Conservation (phyloP, 1,284 basidiomycete species). For the Fomitiporia mediterranea region DNA sequence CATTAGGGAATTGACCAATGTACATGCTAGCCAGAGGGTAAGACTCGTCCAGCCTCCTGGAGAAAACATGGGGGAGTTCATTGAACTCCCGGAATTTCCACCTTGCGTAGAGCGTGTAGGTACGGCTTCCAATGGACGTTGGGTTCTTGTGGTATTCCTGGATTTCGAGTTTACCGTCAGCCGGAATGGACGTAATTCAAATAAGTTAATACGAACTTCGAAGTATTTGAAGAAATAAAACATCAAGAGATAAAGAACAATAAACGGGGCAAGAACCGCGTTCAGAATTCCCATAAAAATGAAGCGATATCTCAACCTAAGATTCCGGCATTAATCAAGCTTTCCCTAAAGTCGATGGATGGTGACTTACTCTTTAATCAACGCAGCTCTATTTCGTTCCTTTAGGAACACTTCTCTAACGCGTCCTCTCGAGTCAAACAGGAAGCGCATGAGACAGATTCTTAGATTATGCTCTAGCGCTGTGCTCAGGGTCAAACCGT, state of each 20-base stretch:
- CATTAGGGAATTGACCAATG: constrained; percentile 96
- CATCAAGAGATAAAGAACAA: constrained; percentile 93
- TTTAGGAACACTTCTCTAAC: constrained; percentile 90
- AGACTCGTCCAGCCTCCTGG: constrained; percentile 79
- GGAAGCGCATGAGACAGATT: constrained; percentile 91
- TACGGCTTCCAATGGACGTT: constrained; percentile 85
- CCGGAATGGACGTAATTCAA: neutral
- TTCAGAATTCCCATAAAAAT: constrained; percentile 97
- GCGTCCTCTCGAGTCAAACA: constrained; percentile 84
- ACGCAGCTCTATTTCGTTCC: constrained; percentile 67
- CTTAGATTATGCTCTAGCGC: constrained; percentile 95
- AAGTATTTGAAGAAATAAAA: constrained; percentile 99
- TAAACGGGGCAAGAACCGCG: constrained; percentile 93
- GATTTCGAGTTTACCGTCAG: neutral
- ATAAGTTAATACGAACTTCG: constrained; percentile 59
- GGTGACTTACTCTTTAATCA: constrained; percentile 77
- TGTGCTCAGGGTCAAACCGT: constrained; percentile 76
- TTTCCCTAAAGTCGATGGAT: neutral
- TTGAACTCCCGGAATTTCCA: constrained; percentile 99
- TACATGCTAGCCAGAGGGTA: constrained; percentile 91
- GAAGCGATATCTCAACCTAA: constrained; percentile 78
- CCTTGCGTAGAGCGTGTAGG: constrained; percentile 91
- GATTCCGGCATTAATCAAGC: constrained; percentile 9
- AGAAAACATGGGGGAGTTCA: constrained; percentile 92
- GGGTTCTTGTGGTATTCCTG: constrained; percentile 99